Evolutionary conservation across 805 yeast species (phyloP), one percentile per base, ranked within the genome.

Genomic region (Yarrowia sp.): DNA sequence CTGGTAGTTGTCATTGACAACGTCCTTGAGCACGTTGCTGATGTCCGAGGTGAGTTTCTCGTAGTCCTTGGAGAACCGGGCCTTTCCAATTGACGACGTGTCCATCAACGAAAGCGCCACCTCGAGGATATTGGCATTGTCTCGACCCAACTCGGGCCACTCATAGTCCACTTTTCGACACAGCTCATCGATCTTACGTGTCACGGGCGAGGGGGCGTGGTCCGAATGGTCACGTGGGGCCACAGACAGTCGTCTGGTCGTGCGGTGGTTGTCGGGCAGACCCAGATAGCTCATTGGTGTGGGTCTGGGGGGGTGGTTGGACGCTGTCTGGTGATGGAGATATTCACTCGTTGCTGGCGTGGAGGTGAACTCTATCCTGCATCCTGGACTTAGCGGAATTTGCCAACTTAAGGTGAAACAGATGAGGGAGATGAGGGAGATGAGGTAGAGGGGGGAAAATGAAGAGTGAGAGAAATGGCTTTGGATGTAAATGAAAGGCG

Each of bases 1-100:
- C 75, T 91, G 93, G 75, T 87, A 88, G 74, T 92, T 73, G 47
- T 71, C 90, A 71, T 88, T 89, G 36, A 93, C 97, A 1, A 93
- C 91, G 30, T 77, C 78, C 69, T 88, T 84, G 65, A 94, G 80
- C 33, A 87, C 84, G 17, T 75, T 75, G 15, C 87, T 84, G 13
- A 93, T 83, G 66, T 84, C 80, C 30, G 80, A 79, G 70, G 88
- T 86, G 53, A 92, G 77, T 58, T 83, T 83, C 50, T 82, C 80
- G 72, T 94, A 94, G 70, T 91, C 92, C 1, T 82, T 82, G 68
- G 82, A 82, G 69, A 88, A 85, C 73, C 87, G 88, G 0, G 97
- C 96, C 73, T 91, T 79, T 0, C 98, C 98, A n/a, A 92, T 95
- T 0, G 97, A 90, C 1, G 96, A 87, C 72, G 87, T 88, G 76